phyloP scores from a whole-genome alignment of 441 rosid genomes.

The Adansonia grandidieri region DNA sequence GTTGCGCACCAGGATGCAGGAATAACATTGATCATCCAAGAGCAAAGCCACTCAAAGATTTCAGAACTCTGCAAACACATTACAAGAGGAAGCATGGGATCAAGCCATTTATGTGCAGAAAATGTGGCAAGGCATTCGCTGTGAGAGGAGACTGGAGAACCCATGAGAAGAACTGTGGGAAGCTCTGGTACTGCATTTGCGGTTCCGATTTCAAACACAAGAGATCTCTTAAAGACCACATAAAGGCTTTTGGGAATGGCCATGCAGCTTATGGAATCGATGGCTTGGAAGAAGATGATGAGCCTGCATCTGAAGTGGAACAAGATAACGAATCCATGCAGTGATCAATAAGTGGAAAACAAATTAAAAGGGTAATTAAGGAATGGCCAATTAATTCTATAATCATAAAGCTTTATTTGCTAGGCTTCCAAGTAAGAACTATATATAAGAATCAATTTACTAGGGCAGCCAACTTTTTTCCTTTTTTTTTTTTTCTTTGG shows the following conservation, averaged over 20 bases:
- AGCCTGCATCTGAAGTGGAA: slow-evolving; percentile 90
- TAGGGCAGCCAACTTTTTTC: slow-evolving; percentile 30
- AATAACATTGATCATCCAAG: slow-evolving; percentile 30
- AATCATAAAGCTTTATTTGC: slow-evolving; percentile 4
- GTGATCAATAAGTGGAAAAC: slow-evolving; percentile 32
- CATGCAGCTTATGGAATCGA: slow-evolving; percentile 87
- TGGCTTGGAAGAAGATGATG: slow-evolving; percentile 85
- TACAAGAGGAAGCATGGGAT: slow-evolving; percentile 30
- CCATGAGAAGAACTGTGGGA: slow-evolving; percentile 48
- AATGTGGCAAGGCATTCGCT: slow-evolving; percentile 30
- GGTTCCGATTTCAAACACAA: slow-evolving; percentile 98
- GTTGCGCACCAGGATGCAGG: slow-evolving; percentile 28
- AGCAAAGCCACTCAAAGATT: slow-evolving; percentile 30
- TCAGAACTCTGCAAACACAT: slow-evolving; percentile 30
- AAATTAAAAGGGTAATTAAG: neutral
- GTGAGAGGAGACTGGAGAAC: slow-evolving; percentile 32
- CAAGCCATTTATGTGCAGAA: slow-evolving; percentile 28
- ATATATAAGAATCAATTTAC: slow-evolving; percentile 38
- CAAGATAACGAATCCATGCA: slow-evolving; percentile 75
- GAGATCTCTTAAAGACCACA: slow-evolving; percentile 91
- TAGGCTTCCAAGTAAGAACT: slow-evolving; percentile 40
- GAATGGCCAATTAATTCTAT: slow-evolving; percentile 28
- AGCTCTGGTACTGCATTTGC: slow-evolving; percentile 94
- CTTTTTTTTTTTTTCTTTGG: neutral
- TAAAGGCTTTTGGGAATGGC: slow-evolving; percentile 87